Evolutionary conservation across 225 moss, liverwort and hornwort genomes (phyloP).

Genomic region (Polytrichum formosum): DNA sequence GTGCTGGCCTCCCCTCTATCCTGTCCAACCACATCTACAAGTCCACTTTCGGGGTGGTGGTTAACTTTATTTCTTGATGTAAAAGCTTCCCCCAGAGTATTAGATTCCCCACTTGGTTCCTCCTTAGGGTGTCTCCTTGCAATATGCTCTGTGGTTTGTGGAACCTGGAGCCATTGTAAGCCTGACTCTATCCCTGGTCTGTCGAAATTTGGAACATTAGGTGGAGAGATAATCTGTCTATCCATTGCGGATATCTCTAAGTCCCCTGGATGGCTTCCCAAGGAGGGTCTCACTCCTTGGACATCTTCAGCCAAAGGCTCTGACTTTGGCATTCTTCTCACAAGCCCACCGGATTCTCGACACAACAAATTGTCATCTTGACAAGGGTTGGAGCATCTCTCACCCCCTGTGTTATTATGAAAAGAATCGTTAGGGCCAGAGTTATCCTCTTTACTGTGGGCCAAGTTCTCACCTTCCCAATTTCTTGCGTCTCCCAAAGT

Average conservation of each 20-base stretch:
- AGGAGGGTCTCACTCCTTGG: neutral
- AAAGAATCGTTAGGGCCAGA: conserved; percentile 8
- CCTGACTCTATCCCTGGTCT: conserved; percentile 9
- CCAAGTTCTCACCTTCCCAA: conserved; percentile 15
- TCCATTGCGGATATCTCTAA: conserved; percentile 9
- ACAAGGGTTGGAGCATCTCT: conserved; percentile 8
- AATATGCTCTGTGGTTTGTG: neutral
- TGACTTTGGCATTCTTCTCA: conserved; percentile 2
- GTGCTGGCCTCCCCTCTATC: conserved; percentile 10
- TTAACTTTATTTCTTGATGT: conserved; percentile 5
- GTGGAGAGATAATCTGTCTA: conserved; percentile 4
- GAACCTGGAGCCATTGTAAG: conserved; percentile 18
- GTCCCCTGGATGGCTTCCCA: conserved; percentile 1
- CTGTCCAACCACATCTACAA: conserved; percentile 10
- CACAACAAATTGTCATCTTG: conserved; percentile 11
- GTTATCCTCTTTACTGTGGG: conserved; percentile 9
- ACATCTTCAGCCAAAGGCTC: neutral
- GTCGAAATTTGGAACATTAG: conserved; percentile 3
- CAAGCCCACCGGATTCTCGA: conserved; percentile 3
- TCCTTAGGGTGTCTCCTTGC: conserved; percentile 19
- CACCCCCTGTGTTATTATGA: conserved; percentile 7
- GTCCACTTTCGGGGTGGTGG: neutral
- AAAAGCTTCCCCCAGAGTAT: conserved; percentile 1
- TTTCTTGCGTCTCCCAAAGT: conserved; percentile 20
- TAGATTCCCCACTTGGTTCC: conserved; percentile 20